A percentile compares a stretch with the other conserved stretches of the same genome.
These are phyloP conservation scores for Yamadazyma aaseri DNA, from an alignment of 1,139 yeast species.

Conservation along the genomic window DNA sequence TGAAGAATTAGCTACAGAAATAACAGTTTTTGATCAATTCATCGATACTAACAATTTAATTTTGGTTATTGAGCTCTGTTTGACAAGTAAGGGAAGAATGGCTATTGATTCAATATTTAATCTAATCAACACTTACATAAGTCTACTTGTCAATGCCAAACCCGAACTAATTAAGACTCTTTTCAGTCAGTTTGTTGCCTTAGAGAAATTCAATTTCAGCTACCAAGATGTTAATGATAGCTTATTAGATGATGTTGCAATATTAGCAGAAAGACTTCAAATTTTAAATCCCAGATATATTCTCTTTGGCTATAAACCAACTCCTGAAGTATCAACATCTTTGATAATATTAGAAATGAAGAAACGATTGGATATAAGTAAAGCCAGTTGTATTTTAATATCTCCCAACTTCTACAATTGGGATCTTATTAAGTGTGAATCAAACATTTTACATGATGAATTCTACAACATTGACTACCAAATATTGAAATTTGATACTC, in stretches of 20 bases:
- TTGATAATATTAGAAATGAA: conserved; percentile 9
- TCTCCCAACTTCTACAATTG: conserved; percentile 1
- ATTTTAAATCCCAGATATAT: conserved; percentile 9
- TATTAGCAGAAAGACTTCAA: conserved; percentile 10
- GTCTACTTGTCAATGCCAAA: background rate
- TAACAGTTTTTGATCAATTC: conserved; percentile 40
- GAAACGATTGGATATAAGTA: conserved; percentile 11
- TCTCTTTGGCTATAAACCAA: conserved; percentile 12
- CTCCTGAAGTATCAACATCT: conserved; percentile 3
- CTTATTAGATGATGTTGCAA: conserved; percentile 10
- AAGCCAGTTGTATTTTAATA: conserved; percentile 12
- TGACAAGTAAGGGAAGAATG: conserved; percentile 41
- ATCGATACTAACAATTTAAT: conserved; percentile 32
- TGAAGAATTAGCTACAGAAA: conserved; percentile 26
- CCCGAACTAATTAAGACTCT: background rate
- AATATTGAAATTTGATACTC: conserved; percentile 11
- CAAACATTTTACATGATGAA: conserved; percentile 12
- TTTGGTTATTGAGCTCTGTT: conserved; percentile 44
- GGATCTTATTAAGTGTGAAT: background rate
- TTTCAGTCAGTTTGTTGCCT: conserved; percentile 11
- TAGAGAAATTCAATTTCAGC: conserved; percentile 11
- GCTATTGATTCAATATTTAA: conserved; percentile 8
- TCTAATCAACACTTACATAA: conserved; percentile 21
- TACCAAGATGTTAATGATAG: conserved; percentile 9
- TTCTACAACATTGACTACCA: conserved; percentile 21